Evolutionary conservation across 768 basidiomycete genomes (phyloP).

Genomic region (Boletales sp.): DNA sequence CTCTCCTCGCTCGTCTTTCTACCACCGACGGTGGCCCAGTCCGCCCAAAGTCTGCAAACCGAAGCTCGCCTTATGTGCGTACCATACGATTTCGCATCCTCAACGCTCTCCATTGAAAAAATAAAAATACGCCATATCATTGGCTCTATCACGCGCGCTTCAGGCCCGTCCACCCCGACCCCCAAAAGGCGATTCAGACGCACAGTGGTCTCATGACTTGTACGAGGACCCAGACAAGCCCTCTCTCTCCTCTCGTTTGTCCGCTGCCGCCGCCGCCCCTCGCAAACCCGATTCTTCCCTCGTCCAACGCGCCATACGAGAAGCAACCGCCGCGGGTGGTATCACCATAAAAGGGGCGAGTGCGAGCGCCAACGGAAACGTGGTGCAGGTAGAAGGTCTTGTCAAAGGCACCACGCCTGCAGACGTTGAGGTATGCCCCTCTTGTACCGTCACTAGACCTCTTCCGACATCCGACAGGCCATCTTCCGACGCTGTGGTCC

Average conservation of each 20-base stretch:
- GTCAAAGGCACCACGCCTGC: conserved; percentile 76
- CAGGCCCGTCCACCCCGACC: conserved; percentile 45
- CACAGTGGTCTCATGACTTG: conserved; percentile 70
- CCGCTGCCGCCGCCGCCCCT: conserved; percentile 34
- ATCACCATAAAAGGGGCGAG: conserved; percentile 72
- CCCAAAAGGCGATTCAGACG: conserved; percentile 64
- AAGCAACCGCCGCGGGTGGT: conserved; percentile 44
- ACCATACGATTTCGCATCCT: conserved; percentile 30
- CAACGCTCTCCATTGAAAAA: conserved; percentile 17
- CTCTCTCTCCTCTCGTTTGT: conserved; percentile 55
- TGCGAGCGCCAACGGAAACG: conserved; percentile 48
- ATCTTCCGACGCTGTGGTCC: conserved; percentile 81
- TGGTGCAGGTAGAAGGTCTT: conserved; percentile 72
- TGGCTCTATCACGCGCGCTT: neutral
- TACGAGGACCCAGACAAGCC: conserved; percentile 56
- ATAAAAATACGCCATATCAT: conserved; percentile 3
- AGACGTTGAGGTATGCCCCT: conserved; percentile 53
- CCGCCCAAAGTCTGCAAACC: conserved; percentile 28
- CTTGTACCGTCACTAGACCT: neutral
- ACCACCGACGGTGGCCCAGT: conserved; percentile 28
- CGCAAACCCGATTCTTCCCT: conserved; percentile 56
- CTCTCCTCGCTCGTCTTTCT: conserved; percentile 29
- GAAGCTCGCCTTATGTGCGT: conserved; percentile 35
- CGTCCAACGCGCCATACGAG: conserved; percentile 59
- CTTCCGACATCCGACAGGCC: conserved; percentile 35